phyloP scores from a whole-genome alignment of 495 filamentous ascomycete genomes.

The Penicillium diatomitis region DNA sequence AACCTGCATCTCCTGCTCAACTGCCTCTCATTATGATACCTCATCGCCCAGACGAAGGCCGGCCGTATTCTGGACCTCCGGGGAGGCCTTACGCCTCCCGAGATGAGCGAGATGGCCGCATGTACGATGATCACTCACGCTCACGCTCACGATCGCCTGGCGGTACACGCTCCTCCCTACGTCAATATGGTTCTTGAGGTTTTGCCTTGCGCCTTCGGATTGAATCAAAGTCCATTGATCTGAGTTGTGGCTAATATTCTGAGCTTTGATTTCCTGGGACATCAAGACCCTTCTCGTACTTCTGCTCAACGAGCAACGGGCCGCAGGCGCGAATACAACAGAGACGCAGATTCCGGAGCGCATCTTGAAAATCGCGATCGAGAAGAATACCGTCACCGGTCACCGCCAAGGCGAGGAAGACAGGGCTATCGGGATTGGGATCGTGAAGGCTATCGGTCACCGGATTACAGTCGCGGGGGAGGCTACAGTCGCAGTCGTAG shows the following conservation, averaged over 20 bases:
- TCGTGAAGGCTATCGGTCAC: constrained; percentile 46
- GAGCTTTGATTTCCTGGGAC: not conserved
- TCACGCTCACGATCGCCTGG: constrained; percentile 38
- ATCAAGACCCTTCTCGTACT: constrained; percentile 31
- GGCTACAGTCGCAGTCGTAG: constrained; percentile 38
- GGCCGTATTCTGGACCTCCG: constrained; percentile 17
- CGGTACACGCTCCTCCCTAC: constrained; percentile 39
- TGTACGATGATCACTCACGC: constrained; percentile 43
- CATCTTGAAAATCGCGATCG: constrained; percentile 30
- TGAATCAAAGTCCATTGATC: not conserved
- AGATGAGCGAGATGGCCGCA: constrained; percentile 34
- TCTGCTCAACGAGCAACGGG: constrained; percentile 35
- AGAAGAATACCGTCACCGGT: constrained; percentile 34
- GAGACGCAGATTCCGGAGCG: constrained; percentile 22
- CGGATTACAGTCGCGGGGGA: constrained; percentile 34
- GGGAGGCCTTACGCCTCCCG: constrained; percentile 22
- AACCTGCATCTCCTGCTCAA: constrained; percentile 4
- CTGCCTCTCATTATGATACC: constrained; percentile 22
- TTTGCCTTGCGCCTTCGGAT: constrained; percentile 1
- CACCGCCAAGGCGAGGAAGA: constrained; percentile 31
- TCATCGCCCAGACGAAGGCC: constrained; percentile 21
- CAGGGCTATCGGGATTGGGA: constrained; percentile 46
- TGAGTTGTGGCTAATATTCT: constrained; percentile 19
- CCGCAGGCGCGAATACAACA: constrained; percentile 26
- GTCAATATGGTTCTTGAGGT: constrained; percentile 19